These are phyloP conservation scores for Pharus latifolius DNA, from an alignment of 176 grass and related monocot genomes.

Conservation along the genomic window DNA sequence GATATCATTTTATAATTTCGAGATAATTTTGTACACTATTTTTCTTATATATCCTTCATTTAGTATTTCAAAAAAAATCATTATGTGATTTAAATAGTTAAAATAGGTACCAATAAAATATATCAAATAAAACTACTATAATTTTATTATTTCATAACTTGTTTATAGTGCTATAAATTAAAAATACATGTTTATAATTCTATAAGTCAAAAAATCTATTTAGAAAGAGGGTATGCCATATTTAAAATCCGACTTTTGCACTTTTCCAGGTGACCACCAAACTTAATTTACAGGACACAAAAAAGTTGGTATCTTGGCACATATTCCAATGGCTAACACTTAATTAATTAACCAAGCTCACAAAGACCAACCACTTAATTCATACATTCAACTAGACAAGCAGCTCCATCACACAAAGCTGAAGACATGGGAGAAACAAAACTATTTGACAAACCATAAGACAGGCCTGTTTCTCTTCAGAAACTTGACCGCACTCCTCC, in stretches of 20 bases:
- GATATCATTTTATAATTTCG: too few relatives aligned
- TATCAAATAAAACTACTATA: too few relatives aligned
- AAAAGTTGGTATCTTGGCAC: conserved; percentile 44
- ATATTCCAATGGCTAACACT: conserved; percentile 44
- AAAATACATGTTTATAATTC: too few relatives aligned
- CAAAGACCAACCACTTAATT: background rate
- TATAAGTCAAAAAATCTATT: too few relatives aligned
- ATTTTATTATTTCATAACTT: too few relatives aligned
- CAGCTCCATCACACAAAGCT: background rate
- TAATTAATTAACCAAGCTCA: conserved; percentile 15
- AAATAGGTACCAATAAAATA: too few relatives aligned
- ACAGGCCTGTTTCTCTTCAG: conserved; percentile 80
- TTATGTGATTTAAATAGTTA: too few relatives aligned
- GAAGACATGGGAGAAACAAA: conserved; percentile 17
- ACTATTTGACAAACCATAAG: conserved; percentile 24
- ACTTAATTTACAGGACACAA: conserved; percentile 5
- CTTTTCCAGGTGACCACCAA: conserved; percentile 23
- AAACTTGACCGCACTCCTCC: conserved; percentile 60
- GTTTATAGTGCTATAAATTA: too few relatives aligned
- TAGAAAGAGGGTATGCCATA: background rate
- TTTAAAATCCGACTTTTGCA: background rate
- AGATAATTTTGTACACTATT: too few relatives aligned
- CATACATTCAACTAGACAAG: conserved; percentile 17
- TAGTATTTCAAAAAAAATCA: too few relatives aligned
- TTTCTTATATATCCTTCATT: too few relatives aligned